Evolutionary conservation across 2,329 filamentous ascomycete genomes (phyloP), one percentile per base, ranked within the genome.

Genomic region (Aspergillus sp.): DNA sequence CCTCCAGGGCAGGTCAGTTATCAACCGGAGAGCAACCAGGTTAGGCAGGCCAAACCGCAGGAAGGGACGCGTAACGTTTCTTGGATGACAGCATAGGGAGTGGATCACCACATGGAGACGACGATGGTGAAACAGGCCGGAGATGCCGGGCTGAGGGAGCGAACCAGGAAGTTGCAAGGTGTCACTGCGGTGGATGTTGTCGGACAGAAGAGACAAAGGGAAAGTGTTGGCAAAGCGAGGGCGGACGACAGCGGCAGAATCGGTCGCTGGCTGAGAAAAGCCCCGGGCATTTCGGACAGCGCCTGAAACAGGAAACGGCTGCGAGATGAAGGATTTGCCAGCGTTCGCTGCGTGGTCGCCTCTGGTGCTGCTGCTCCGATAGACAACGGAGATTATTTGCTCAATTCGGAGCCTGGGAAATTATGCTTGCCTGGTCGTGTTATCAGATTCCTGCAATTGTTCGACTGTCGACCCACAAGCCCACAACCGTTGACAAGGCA

Each of bases 21-120:
- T 25, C 30, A 13, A 8, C 7, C 45, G 54, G 43, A 23, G 25
- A 22, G 30, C 31, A 57, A 28, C 54, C 54, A 49, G 54, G 25
- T 28, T 34, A 38, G 19, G 49, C 49, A 51, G 19, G 3, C 7
- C 23, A 25, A 55, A 55, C 19, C 25, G 28, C 28, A 15, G 49
- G 30, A 54, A 53, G 43, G 67, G 70, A 72, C 70, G 68, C 71
- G 70, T 73, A 69, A 73, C 68, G 51, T 64, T 62, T 61, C 60
- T 69, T 68, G 63, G 63, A 70, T 54, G 68, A 66, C 31, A 56
- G 57, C 46, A 53, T 31, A 34, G 30, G 54, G 56, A 61, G 57
- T 68, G 60, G 52, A 65, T 60, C 19, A 17, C 69, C 67, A 47
- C 31, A 70, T 64, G 49, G 25, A 66, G 70, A 63, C 61, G 69